Percentiles rank a stretch among this genome's conserved stretches.
Evolutionary conservation across 1,284 basidiomycete genomes (phyloP).

Genomic region (Meira nashicola): DNA sequence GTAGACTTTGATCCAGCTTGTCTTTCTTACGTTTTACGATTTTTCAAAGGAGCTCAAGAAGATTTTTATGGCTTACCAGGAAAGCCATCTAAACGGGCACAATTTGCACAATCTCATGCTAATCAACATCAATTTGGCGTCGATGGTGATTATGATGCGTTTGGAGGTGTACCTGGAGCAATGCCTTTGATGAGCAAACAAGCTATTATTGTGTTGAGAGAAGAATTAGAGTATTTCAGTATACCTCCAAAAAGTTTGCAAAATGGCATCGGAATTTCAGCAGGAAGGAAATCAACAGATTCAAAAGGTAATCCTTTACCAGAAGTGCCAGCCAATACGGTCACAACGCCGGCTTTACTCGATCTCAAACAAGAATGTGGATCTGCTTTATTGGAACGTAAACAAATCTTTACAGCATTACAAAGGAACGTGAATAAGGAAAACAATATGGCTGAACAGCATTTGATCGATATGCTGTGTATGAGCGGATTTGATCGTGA

Average conservation of each 20-base stretch:
- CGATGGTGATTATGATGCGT: conserved; percentile 3
- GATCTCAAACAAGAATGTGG: conserved; percentile 59
- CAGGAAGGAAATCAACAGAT: background rate
- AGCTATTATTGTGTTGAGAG: conserved; percentile 94
- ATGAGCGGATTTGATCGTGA: conserved; percentile 97
- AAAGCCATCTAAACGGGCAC: conserved; percentile 55
- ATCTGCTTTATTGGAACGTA: conserved; percentile 76
- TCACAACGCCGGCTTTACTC: conserved; percentile 65
- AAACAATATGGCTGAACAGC: conserved; percentile 97
- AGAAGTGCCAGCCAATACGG: conserved; percentile 9
- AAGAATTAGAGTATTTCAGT: conserved; percentile 96
- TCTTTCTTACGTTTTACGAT: conserved; percentile 84
- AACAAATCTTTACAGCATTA: conserved; percentile 91
- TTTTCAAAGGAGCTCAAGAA: conserved; percentile 82
- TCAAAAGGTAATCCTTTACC: conserved; percentile 60
- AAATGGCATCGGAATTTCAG: background rate
- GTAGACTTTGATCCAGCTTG: conserved; percentile 98
- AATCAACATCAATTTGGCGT: conserved; percentile 49
- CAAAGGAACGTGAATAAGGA: conserved; percentile 99
- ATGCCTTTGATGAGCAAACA: conserved; percentile 84
- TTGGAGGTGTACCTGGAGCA: conserved; percentile 56
- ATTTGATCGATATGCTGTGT: conserved; percentile 99
- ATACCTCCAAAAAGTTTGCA: conserved; percentile 61
- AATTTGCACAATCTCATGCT: conserved; percentile 58
- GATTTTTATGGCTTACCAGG: conserved; percentile 82